Percentiles rank a stretch among this genome's conserved stretches.
phyloP scores from a whole-genome alignment of 768 basidiomycete genomes.

The Clitopilus hobsonii region DNA sequence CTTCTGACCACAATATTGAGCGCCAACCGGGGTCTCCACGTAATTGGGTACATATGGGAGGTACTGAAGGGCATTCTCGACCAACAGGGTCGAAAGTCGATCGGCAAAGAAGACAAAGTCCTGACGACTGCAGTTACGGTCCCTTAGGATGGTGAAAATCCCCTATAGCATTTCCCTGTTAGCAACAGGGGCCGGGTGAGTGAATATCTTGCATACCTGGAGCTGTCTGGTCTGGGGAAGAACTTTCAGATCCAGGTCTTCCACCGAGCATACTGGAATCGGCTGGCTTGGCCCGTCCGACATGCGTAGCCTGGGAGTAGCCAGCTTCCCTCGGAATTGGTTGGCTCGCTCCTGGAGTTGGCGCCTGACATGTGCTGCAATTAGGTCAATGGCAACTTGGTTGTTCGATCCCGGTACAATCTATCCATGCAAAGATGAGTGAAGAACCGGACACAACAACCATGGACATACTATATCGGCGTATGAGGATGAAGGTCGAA shows the following conservation, averaged over 20 bases:
- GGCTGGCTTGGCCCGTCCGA: conserved; percentile 29
- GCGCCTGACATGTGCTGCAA: conserved; percentile 83
- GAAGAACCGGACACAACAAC: background rate
- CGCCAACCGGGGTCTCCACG: conserved; percentile 65
- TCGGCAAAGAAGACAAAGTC: conserved; percentile 95
- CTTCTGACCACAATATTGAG: conserved; percentile 53
- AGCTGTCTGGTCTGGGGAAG: conserved; percentile 80
- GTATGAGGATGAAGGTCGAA: conserved; percentile 77
- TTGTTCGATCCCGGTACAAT: conserved; percentile 96
- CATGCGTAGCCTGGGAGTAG: conserved; percentile 40
- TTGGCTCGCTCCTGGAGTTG: conserved; percentile 78
- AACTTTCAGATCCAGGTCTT: conserved; percentile 55
- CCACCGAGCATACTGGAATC: conserved; percentile 30
- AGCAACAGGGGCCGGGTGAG: background rate
- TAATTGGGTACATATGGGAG: conserved; percentile 66
- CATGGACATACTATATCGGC: conserved; percentile 75
- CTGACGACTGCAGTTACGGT: conserved; percentile 61
- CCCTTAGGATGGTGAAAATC: conserved; percentile 83
- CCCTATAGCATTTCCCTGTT: conserved; percentile 48
- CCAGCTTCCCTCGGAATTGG: conserved; percentile 71
- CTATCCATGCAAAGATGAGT: conserved; percentile 30
- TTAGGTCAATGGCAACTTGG: conserved; percentile 86
- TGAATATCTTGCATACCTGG: conserved; percentile 39
- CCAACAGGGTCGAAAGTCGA: conserved; percentile 76
- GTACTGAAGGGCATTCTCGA: conserved; percentile 79